These are phyloP conservation scores for Diaporthe vexans DNA, from an alignment of 2,329 filamentous ascomycete species.

Conservation along the genomic window DNA sequence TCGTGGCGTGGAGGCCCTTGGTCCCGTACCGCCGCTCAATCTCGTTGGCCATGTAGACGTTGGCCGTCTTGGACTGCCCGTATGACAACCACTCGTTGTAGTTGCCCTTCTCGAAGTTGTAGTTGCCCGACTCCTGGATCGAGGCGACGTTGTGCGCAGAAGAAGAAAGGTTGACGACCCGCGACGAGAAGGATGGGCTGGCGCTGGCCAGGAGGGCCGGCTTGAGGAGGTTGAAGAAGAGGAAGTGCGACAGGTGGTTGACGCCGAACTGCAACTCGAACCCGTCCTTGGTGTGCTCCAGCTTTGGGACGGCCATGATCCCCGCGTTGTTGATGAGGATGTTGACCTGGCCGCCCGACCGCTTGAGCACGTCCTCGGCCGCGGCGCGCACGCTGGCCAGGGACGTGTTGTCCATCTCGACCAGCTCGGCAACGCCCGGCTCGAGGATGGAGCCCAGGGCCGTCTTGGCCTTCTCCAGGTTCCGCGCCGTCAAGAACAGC, in stretches of 20 bases:
- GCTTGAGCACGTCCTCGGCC: background rate
- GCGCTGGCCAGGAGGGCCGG: constrained; percentile 57
- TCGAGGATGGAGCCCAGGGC: background rate
- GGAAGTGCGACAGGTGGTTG: constrained; percentile 68
- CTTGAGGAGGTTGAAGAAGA: constrained; percentile 65
- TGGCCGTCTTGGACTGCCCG: constrained; percentile 34
- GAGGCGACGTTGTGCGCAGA: constrained; percentile 54
- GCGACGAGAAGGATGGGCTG: constrained; percentile 45
- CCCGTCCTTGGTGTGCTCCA: constrained; percentile 57
- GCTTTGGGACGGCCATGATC: constrained; percentile 49
- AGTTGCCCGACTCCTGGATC: constrained; percentile 54
- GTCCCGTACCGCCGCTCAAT: constrained; percentile 61
- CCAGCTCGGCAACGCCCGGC: background rate
- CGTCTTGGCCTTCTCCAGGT: background rate
- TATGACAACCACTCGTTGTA: constrained; percentile 62
- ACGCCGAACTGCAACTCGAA: constrained; percentile 67
- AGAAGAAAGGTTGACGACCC: constrained; percentile 61
- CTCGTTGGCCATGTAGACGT: constrained; percentile 62
- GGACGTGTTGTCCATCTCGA: constrained; percentile 11
- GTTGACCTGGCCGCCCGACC: background rate
- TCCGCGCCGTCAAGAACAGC: background rate
- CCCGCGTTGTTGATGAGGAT: constrained; percentile 60
- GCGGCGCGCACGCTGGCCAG: background rate
- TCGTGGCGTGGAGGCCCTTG: background rate
- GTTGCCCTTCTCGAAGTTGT: constrained; percentile 51